These are phyloP conservation scores for Lentinula lateritia DNA, from an alignment of 768 basidiomycete species.

Conservation along the genomic window DNA sequence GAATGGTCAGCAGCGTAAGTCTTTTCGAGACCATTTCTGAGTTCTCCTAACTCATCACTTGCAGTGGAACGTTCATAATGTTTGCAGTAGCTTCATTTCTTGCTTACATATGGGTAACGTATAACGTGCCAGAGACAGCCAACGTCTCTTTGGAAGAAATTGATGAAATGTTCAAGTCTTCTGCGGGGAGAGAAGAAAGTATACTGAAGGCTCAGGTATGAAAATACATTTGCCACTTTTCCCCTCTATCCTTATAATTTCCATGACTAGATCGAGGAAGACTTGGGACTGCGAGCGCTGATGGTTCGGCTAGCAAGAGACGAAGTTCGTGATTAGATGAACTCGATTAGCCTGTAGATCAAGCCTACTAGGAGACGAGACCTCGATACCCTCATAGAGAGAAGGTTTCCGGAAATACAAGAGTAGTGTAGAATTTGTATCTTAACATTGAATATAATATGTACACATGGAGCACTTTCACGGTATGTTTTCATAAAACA, in stretches of 20 bases:
- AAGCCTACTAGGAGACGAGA: too few relatives aligned
- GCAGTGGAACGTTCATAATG: conserved; percentile 61
- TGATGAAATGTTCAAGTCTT: conserved; percentile 58
- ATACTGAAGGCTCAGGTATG: conserved; percentile 49
- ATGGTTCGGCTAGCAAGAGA: not conserved
- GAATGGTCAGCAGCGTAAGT: conserved; percentile 53
- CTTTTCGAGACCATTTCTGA: not conserved
- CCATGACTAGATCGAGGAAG: not conserved
- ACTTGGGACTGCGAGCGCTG: not conserved
- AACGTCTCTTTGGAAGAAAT: conserved; percentile 74
- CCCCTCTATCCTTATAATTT: not conserved
- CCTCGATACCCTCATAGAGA: too few relatives aligned
- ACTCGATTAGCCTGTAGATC: too few relatives aligned
- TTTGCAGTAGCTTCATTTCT: conserved; percentile 61
- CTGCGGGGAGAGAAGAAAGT: conserved; percentile 52
- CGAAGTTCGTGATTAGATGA: too few relatives aligned
- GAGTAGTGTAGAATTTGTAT: too few relatives aligned
- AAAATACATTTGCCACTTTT: not conserved
- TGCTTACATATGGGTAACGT: conserved; percentile 69
- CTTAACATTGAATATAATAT: too few relatives aligned
- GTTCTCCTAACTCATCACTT: not conserved
- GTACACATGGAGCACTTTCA: too few relatives aligned
- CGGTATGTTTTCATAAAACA: too few relatives aligned
- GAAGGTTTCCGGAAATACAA: too few relatives aligned
- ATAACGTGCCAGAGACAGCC: conserved; percentile 71